Conservation (phyloP, 1,139 yeast species). For the Magnusiomyces fungicola region DNA sequence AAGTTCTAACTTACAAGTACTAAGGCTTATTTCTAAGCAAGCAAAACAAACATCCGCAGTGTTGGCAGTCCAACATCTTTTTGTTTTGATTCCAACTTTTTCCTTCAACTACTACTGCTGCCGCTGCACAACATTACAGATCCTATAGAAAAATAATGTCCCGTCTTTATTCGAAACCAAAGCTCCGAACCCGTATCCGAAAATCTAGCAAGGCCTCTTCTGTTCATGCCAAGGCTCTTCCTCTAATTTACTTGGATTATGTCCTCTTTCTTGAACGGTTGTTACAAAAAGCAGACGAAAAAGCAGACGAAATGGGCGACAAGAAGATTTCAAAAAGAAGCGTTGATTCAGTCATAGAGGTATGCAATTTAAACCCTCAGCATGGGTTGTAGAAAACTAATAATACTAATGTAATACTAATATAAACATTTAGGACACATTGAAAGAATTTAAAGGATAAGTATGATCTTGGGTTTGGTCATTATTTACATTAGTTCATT, state of each 20-base stretch:
- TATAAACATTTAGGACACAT: too few relatives aligned
- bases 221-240: background rate
- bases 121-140: too few relatives aligned
- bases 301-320: constrained; percentile 9
- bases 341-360: background rate
- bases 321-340: background rate
- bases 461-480: too few relatives aligned
- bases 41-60: too few relatives aligned
- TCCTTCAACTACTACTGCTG: too few relatives aligned
- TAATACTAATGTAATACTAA: background rate
- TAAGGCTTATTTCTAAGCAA: too few relatives aligned
- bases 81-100: too few relatives aligned
- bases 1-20: too few relatives aligned
- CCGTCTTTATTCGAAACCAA: background rate
- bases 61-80: too few relatives aligned
- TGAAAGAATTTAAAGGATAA: too few relatives aligned
- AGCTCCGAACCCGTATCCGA: background rate
- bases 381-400: background rate
- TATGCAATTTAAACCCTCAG: background rate
- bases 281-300: constrained; percentile 17
- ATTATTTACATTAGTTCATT: too few relatives aligned
- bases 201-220: background rate
- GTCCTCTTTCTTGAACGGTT: constrained; percentile 22
- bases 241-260: constrained; percentile 21
- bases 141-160: background rate